Evolutionary conservation across 441 rosid genomes (phyloP).

Genomic region (Eutrema salsugineum): DNA sequence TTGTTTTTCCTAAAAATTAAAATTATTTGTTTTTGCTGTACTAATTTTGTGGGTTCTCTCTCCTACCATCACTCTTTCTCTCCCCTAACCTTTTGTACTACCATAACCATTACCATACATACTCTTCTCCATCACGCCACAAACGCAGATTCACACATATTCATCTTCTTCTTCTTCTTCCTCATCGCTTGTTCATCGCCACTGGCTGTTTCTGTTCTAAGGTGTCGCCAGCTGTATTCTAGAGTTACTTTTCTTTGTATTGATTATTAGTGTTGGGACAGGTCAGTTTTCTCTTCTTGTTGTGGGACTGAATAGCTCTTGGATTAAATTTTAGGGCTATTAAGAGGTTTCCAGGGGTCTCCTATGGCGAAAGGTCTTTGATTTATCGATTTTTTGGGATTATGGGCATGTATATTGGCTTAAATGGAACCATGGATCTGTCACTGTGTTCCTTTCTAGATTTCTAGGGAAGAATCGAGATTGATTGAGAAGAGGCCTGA

Average conservation of each 20-base stretch:
- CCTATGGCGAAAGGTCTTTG: conserved; percentile 18
- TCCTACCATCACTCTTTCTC: background rate
- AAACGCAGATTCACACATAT: conserved; percentile 32
- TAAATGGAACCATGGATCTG: conserved; percentile 71
- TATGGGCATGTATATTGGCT: conserved; percentile 59
- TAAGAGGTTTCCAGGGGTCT: background rate
- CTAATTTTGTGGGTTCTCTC: conserved; percentile 9
- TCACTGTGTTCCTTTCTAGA: conserved; percentile 53
- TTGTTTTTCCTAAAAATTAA: background rate
- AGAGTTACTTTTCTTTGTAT: background rate
- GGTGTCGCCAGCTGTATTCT: background rate
- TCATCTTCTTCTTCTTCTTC: conserved; percentile 25
- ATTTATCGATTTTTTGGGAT: conserved; percentile 1
- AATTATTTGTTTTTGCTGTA: background rate
- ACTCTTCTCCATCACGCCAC: conserved; percentile 22
- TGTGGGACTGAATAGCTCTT: conserved; percentile 10
- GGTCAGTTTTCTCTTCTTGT: conserved; percentile 19
- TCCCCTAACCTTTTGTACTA: conserved; percentile 25
- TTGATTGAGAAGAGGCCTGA: conserved; percentile 45
- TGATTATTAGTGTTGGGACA: background rate
- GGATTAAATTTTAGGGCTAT: background rate
- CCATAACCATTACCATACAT: conserved; percentile 16
- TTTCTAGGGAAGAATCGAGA: conserved; percentile 64
- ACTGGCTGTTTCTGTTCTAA: conserved; percentile 8
- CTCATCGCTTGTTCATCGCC: background rate